Base-by-base conservation (phyloP, 75 land plant genomes). In the Isoetes taiwanensis region DNA sequence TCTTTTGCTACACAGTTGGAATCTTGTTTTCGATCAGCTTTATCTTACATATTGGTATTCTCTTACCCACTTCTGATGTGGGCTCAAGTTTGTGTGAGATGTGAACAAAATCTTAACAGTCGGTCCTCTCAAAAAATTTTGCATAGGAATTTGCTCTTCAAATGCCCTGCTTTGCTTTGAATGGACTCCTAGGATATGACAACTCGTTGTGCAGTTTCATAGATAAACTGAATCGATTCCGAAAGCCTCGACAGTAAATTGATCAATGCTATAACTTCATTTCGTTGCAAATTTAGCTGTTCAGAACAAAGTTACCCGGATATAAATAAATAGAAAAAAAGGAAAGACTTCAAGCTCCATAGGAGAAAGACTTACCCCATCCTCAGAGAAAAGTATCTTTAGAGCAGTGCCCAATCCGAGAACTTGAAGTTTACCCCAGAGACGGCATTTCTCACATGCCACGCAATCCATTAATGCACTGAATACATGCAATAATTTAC, bases 361-460 rank as follows among this genome's bases (percentile, higher is more conserved):
- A 28, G 9, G 8, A 34, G 41, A 26, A 28, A 1, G 23, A 30
- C 32, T 59, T 48, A 43, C 11, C 48, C 68, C 76, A 57, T 91
- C 63, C 14, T 68, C 94, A 31, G 87, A 76, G 32, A 86, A 86
- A 26, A 91, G 80, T 12, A 91, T 86, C 41, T 91, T 88, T 43
- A 91, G 60, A 4, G 94, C 97, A 16, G 97, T 91, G n/a, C 85
- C 97, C 23, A 91, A 80, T 37, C 97, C 97, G 41, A 78, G 79
- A 50, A 86, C 83, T 52, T 91, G 97, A 54, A 91, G 97, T 71
- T 91, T 91, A 33, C 97, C 94, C 97, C 97, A 91, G 12, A 91
- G 71, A 2, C 97, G 74, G 65, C 97, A 91, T 40, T 91, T 86
- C 67, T 91, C 97, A 76, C 97, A 91, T 1, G 88, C 97, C 2